Evolutionary conservation across 352 stramenopile species (phyloP), one percentile per base, ranked within the genome.

Genomic region (Pythium vanterpoolii): DNA sequence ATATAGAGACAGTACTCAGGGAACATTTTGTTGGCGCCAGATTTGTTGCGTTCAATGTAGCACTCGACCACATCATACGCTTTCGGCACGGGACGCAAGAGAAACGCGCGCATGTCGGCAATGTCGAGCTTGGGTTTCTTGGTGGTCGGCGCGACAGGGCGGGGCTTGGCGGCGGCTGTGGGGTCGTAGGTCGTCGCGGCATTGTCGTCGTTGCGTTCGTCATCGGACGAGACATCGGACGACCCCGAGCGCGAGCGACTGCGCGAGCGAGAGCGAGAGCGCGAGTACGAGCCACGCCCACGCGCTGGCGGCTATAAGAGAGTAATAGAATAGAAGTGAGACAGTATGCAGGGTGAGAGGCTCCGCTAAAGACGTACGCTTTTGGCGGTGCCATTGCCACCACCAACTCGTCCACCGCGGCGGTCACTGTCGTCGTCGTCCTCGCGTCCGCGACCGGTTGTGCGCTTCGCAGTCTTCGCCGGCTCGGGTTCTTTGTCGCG

Each of bases 31-130:
- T 97, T 96, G 19, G 91, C 84, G 4, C 90, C 91, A 3, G 77
- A 86, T 56, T 89, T 90, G 75, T 97, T 98, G 62, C 95, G 77
- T 58, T 96, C 85, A 43, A 98, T 97, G 77, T 95, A 98, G 73
- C 95, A 98, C 71, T 98, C 89, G 34, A 98, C 73, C 31, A 96
- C 86, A 31, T 97, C 95, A 58, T 90, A 89, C 2, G 74, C 74
- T 56, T 93, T 94, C 5, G 94, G 89, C 39, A 94, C 75, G 0
- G 95, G 94, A 9, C 82, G 74, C 72, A 90, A 59, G 19, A 90
- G 64, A 56, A 93, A 93, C 14, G 76, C 68, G 4, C 79, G 83
- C 79, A 93, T 93, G 62, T 93, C 82, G 21, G 76, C 73, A 51
- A 93, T 90, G 51, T 93, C 82, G 21, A 93, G 74, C 68, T 90